Percentiles rank a stretch among this genome's conserved stretches.
phyloP scores from a whole-genome alignment of 2,329 filamentous ascomycete species.

The Fusarium solani-melongenae region DNA sequence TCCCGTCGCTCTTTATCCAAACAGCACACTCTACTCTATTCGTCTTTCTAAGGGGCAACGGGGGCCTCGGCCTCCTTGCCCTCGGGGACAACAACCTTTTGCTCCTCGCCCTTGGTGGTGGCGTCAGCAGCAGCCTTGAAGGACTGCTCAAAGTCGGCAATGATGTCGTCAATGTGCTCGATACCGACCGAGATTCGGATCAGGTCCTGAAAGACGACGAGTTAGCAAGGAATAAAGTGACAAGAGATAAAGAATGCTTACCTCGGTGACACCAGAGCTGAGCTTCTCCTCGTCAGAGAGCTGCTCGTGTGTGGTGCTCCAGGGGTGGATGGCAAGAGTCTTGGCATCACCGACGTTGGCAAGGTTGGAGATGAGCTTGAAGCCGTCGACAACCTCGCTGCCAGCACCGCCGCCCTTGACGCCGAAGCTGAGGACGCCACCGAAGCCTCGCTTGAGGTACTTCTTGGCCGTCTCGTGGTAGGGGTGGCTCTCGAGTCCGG shows the following conservation, averaged over 20 bases:
- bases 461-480: slow-evolving; percentile 85
- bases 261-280: slow-evolving; percentile 84
- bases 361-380: slow-evolving; percentile 95
- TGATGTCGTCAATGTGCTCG: slow-evolving; percentile 97
- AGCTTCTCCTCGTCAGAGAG: slow-evolving; percentile 83
- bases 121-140: slow-evolving; percentile 72
- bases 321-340: slow-evolving; percentile 94
- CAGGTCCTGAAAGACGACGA: slow-evolving; percentile 68
- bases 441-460: slow-evolving; percentile 86
- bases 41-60: slow-evolving; percentile 25
- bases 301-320: slow-evolving; percentile 96
- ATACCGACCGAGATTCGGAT: slow-evolving; percentile 96
- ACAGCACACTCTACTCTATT: neutral
- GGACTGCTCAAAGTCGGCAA: slow-evolving; percentile 92
- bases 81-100: slow-evolving; percentile 33
- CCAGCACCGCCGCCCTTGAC: slow-evolving; percentile 90
- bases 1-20: neutral
- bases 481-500: slow-evolving; percentile 83
- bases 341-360: slow-evolving; percentile 97
- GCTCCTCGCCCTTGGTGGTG: slow-evolving; percentile 47
- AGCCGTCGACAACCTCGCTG: slow-evolving; percentile 88
- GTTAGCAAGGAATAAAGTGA: neutral
- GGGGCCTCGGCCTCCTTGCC: slow-evolving; percentile 54
- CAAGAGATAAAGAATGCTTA: slow-evolving; percentile 45
- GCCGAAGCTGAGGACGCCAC: slow-evolving; percentile 92